Evolutionary conservation across 495 filamentous ascomycete genomes (phyloP), one percentile per base, ranked within the genome.

Genomic region (Apiosordaria backusii): DNA sequence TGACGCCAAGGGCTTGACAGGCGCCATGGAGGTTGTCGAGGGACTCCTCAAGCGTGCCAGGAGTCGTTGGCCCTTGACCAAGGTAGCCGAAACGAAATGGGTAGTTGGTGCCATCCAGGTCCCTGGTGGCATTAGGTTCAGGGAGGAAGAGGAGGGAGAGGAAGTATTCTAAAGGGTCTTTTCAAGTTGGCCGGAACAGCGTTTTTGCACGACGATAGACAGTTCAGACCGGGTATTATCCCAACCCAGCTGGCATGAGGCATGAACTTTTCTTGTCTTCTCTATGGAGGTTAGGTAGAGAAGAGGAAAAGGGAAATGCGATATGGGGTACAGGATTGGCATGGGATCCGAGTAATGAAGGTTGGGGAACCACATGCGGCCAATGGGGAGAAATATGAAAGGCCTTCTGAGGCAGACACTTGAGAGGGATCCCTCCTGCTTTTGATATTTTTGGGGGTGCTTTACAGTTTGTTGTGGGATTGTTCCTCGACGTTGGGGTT

Each of bases 1-100:
- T 59, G 74, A 88, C 66, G 87, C 86, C 4, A 78, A 75, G 50
- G 88, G 83, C 21, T 81, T 94, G 26, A 84, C 85, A 40, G 92
- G 91, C 2, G 94, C 91, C 1, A 89, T 89, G 74, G 82, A 86
- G 58, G 88, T 90, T 25, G 92, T 96, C 4, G 93, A 96, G 68
- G 90, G 86, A 0, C 79, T 97, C 21, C 73, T 99, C 57, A 93
- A 90, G 74, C 86, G 96, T 64, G 90, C 89, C 16, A 85, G 88
- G 25, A 90, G 85, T 62, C 81, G 95, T 52, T 92, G 89, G 84
- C 80, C 80, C 23, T 74, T 97, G 63, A 84, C 88, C 67, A 86
- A 88, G 65, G 88, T 97, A 29, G 87, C 83, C 50, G 81, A 84
- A 60, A 83, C 85, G 61, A 84, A 87, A 61, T 99, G 92, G 92